phyloP scores from a whole-genome alignment of 2,329 filamentous ascomycete species.

The Phyllosticta citriasiana region DNA sequence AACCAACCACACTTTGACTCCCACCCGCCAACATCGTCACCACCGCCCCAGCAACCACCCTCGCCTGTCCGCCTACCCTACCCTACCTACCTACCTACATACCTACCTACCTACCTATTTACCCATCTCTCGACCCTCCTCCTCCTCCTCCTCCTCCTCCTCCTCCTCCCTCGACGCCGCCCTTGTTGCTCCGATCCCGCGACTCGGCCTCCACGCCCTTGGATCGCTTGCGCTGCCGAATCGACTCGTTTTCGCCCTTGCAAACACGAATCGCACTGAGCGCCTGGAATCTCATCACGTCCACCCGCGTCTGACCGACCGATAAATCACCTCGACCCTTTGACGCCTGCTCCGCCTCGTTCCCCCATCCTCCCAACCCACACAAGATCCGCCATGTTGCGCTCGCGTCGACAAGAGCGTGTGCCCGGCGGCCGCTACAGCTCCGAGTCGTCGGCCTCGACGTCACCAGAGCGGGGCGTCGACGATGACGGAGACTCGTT shows the following conservation, averaged over 20 bases:
- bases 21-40: neutral
- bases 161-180: neutral
- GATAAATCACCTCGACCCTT: constrained; percentile 4
- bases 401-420: constrained; percentile 23
- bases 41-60: neutral
- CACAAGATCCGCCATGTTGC: constrained; percentile 17
- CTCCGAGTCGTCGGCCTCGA: constrained; percentile 54
- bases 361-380: neutral
- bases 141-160: too few relatives aligned
- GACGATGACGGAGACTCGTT: constrained; percentile 94
- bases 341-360: neutral
- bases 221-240: neutral
- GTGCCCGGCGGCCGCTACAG: constrained; percentile 23
- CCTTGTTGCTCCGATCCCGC: neutral
- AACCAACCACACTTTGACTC: neutral
- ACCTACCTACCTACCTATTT: neutral
- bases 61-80: neutral
- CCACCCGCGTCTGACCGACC: neutral
- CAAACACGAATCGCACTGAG: neutral
- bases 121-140: neutral
- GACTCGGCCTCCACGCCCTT: neutral
- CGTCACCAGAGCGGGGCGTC: constrained; percentile 63
- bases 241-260: neutral
- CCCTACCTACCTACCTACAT: neutral
- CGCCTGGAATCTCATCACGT: neutral